These are phyloP conservation scores for Sporothrix humicola DNA, from an alignment of 2,329 filamentous ascomycete genomes.

Conservation along the genomic window DNA sequence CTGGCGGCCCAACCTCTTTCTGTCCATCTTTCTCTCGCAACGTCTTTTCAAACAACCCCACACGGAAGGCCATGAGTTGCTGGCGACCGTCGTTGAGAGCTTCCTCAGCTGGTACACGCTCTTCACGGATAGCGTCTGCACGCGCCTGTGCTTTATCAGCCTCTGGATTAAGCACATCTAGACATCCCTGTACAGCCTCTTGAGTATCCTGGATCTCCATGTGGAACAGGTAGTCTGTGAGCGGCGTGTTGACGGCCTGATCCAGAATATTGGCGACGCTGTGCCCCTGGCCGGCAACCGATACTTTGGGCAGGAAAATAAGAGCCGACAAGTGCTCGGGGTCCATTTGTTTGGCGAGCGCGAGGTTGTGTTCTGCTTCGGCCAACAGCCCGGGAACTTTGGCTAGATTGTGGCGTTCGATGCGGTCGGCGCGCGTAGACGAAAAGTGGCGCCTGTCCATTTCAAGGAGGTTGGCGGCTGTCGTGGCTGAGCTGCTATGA, in stretches of 20 bases:
- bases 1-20: neutral
- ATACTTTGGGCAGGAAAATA: neutral
- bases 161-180: neutral
- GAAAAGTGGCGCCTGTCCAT: neutral
- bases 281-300: neutral
- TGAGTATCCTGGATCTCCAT: conserved; percentile 15
- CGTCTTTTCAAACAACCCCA: neutral
- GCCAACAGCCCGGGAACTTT: neutral
- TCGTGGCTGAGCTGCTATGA: neutral
- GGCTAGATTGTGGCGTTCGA: neutral
- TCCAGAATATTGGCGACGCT: conserved; percentile 9
- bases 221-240: conserved; percentile 13
- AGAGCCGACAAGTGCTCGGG: neutral
- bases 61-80: neutral
- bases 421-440: neutral
- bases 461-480: neutral
- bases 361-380: conserved; percentile 15
- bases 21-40: neutral
- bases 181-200: neutral
- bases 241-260: conserved; percentile 19
- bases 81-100: conserved; percentile 7
- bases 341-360: conserved; percentile 17
- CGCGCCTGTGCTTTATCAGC: neutral
- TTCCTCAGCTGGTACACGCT: neutral
- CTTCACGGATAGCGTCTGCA: neutral